phyloP scores from a whole-genome alignment of 306 rosid genomes.

The Astragalus membranaceus region DNA sequence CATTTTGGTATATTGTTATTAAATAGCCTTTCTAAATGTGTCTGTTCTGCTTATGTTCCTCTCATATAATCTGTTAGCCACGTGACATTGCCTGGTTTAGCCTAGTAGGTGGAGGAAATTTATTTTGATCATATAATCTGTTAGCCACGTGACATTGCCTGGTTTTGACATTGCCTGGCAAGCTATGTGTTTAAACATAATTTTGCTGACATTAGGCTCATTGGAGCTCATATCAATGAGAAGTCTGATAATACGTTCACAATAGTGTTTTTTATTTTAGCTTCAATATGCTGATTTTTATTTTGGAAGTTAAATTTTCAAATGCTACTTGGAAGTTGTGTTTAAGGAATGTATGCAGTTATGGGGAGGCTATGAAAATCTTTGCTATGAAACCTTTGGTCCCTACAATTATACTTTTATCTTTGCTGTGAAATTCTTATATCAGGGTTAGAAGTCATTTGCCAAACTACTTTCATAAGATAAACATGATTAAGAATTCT shows the following conservation, averaged over 20 bases:
- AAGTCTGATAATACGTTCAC: slow-evolving; percentile 45
- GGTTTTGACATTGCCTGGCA: slow-evolving; percentile 60
- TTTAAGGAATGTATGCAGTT: no score
- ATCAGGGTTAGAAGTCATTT: no score
- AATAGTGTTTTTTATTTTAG: slow-evolving; percentile 25
- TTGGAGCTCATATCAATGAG: slow-evolving; percentile 51
- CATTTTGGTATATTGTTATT: slow-evolving; percentile 1
- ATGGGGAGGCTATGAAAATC: no score
- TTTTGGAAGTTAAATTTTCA: background rate
- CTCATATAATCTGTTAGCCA: slow-evolving; percentile 36
- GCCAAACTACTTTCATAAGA: no score
- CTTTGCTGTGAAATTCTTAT: no score
- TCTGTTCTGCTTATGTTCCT: slow-evolving; percentile 10
- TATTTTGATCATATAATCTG: slow-evolving; percentile 47
- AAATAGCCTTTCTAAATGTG: background rate
- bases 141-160: slow-evolving; percentile 62
- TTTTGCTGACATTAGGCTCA: background rate
- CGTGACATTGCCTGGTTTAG: slow-evolving; percentile 62
- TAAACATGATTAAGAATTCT: no score
- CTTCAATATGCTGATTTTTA: background rate
- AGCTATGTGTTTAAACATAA: slow-evolving; percentile 3
- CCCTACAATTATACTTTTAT: no score
- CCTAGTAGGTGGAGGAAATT: slow-evolving; percentile 63
- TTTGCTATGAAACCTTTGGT: no score
- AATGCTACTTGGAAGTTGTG: slow-evolving; percentile 7